Base-by-base conservation (phyloP, 805 yeast species). In the Teunomyces pallodes region DNA sequence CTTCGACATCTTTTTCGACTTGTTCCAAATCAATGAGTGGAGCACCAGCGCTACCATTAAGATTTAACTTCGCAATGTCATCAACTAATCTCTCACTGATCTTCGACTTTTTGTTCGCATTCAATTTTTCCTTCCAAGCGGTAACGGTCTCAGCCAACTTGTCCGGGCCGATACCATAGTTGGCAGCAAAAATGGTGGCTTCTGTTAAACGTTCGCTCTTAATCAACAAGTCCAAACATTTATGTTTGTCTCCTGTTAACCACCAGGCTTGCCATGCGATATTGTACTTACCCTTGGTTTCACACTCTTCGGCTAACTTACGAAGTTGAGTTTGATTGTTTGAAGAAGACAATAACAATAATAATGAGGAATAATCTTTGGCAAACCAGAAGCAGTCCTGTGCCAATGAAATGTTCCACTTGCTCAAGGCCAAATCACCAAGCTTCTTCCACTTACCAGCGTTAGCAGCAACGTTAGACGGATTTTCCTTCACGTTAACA, bases 211-310 rank as follows among this genome's bases (percentile, higher is more conserved):
- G 81, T 33, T 81, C 87, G 46, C 89, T 79, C 60, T 79, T 74
- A 42, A 79, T 74, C 57, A 94, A 77, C 54, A 94, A 72, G 17
- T 81, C 79, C 46, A 84, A 75, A 55, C 91, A 86, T 36, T 76
- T 74, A 13, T 72, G 69, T 33, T 82, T 74, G 61, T 90, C 87
- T 35, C 96, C 92, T 29, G 85, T 80, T 46, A 83, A 74, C 98
- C 98, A 94, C 65, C 83, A 83, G 9, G 96, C 86, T 62, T 88
- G 90, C 75, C 90, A 94, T 24, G 98, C 96, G 49, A 91, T 74
- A 66, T 94, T 94, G 68, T 83, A 88, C 64, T 86, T 86, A 43
- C 97, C 97, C 40, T 73, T 77, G n/a, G 65, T 70, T 56, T 79
- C 82, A 43, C 96, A 91, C 42, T 71, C 68, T 47, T 75, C 73